These are phyloP conservation scores for Paramyrothecium sp. DNA, from an alignment of 2,329 filamentous ascomycete genomes.

Conservation along the genomic window DNA sequence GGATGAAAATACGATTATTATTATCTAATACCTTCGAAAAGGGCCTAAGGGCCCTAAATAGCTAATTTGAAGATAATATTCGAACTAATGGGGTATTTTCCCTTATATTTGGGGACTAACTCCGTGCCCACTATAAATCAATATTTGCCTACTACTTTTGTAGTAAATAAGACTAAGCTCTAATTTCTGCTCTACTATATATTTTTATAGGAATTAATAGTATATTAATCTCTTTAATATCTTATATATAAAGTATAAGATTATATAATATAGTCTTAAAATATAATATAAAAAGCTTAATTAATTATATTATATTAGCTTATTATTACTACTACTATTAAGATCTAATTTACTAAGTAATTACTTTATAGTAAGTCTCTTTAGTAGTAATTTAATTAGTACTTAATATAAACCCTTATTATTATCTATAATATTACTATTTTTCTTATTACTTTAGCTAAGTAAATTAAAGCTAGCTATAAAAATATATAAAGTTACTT, in stretches of 20 bases:
- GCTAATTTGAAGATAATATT: too few species aligned
- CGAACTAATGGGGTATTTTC: too few species aligned
- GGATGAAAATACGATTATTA: too few species aligned
- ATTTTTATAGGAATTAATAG: too few species aligned
- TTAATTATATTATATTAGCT: conserved; percentile 1
- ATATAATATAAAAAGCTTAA: conserved; percentile 2
- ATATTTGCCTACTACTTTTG: not conserved
- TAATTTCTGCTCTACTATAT: conserved; percentile 1
- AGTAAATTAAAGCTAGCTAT: not conserved
- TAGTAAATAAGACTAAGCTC: not conserved
- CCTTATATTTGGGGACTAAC: not conserved
- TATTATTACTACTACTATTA: not conserved
- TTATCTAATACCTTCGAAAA: too few species aligned
- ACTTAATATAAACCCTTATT: not conserved
- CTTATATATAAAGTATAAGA: too few species aligned
- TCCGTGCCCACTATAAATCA: not conserved
- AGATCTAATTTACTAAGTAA: not conserved
- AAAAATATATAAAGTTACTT: not conserved
- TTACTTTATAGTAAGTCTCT: not conserved
- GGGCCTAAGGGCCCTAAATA: too few species aligned
- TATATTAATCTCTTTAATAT: too few species aligned
- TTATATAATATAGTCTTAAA: too few species aligned
- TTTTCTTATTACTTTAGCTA: not conserved
- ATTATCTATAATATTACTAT: not conserved
- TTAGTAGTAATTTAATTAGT: not conserved